A percentile compares a stretch with the other conserved stretches of the same genome.
These are phyloP conservation scores for Bolboschoenus planiculmis DNA, from an alignment of 176 grass and related monocot species.

Conservation along the genomic window DNA sequence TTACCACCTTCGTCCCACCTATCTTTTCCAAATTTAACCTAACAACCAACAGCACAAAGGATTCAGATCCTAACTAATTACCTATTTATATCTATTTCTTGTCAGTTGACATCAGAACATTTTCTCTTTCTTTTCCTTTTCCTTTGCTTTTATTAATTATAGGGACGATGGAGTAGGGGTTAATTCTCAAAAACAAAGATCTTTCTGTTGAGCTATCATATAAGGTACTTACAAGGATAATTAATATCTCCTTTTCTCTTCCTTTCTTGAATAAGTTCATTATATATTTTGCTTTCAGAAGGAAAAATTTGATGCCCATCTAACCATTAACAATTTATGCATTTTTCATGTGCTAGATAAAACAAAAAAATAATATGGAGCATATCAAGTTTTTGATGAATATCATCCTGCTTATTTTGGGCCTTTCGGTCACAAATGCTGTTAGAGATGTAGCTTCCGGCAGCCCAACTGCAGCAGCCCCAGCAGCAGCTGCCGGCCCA, in stretches of 20 bases:
- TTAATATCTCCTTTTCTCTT: not conserved
- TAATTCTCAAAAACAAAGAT: not conserved
- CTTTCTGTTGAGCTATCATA: not conserved
- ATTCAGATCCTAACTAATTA: conserved; percentile 2
- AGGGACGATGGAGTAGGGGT: not conserved
- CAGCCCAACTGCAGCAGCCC: not conserved
- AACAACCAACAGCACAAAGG: not conserved
- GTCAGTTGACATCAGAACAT: not conserved
- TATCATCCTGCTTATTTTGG: not conserved
- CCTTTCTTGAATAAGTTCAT: not conserved
- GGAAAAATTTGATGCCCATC: not conserved
- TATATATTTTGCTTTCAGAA: not conserved
- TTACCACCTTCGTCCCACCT: not conserved
- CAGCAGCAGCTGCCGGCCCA: not conserved
- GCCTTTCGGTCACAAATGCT: not conserved
- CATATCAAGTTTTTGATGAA: not conserved
- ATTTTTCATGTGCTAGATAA: conserved; percentile 3
- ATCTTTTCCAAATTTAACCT: conserved; percentile 16
- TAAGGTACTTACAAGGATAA: not conserved
- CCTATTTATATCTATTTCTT: conserved; percentile 12
- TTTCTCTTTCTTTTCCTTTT: not conserved
- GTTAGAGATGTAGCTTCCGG: not conserved
- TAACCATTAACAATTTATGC: not conserved
- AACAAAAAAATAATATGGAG: not conserved
- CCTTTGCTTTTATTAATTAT: not conserved